Base-by-base conservation (phyloP, 345 rosid species). In the Populus ilicifolia region DNA sequence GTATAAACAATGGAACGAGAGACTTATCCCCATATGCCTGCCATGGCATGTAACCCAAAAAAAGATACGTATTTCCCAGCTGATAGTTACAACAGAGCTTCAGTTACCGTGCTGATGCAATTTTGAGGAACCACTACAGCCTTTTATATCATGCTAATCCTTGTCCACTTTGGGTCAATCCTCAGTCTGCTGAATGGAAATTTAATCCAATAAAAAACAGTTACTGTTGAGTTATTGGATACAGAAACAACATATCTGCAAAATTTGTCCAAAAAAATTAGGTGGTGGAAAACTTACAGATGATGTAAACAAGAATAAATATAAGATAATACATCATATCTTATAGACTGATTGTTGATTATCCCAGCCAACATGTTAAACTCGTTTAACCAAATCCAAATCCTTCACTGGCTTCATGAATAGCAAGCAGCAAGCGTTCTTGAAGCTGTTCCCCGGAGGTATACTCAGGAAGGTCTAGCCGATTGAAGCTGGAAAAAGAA, bases 371-470 rank as follows among this genome's bases (percentile, higher is more conserved):
- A 43, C 52, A 14, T 8, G 20, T 21, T 29, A 27, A 62, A 70
- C 18, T 69, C 25, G 70, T 18, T 87, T 82, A 95, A 80, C 96
- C 99, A 74, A 95, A 95, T 56, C 99, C 99, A 82, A 95, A 93
- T 46, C 99, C 99, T 86, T 93, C 98, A 74, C 92, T 93, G 54
- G 93, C 99, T 84, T 95, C 98, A 39, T 95, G 99, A 69, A 93
- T 95, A 6, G 99, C 98, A 76, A 95, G 98, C 77, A 95, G 86
- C 85, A 95, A 77, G 2, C 98, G 91, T 48, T 95, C 93, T 80
- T 86, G 89, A 69, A 95, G 96, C 79, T 92, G 94, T 70, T 92
- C 98, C 83, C 90, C 92, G 11, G 92, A 82, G 27, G 82, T 76
- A 83, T 95, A 95, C 89, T 93, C 99, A 0, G 99, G 99, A 73